Conservation (phyloP, 2,329 filamentous ascomycete species). For the Drechslerella stenobrocha region DNA sequence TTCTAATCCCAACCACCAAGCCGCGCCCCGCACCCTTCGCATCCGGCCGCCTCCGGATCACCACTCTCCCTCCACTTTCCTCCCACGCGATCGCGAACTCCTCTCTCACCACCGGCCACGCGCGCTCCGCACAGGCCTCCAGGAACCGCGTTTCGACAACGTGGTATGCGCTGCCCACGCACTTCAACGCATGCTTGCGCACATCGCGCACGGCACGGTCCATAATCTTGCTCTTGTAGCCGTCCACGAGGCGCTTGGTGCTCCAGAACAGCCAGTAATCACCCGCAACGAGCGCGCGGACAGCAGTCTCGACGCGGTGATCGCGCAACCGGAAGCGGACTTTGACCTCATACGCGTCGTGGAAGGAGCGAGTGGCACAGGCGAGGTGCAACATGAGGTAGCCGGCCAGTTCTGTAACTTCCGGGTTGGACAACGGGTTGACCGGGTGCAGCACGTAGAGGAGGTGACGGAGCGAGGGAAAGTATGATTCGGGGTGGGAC, state of each 20-base stretch:
- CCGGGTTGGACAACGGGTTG: conserved; percentile 69
- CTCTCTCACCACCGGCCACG: conserved; percentile 72
- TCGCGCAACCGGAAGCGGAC: conserved; percentile 67
- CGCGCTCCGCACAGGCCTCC: conserved; percentile 68
- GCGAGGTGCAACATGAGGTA: conserved; percentile 87
- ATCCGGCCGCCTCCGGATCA: conserved; percentile 69
- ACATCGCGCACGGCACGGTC: conserved; percentile 78
- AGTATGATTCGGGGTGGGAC: conserved; percentile 82
- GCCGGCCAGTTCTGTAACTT: conserved; percentile 75
- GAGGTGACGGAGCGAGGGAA: conserved; percentile 80
- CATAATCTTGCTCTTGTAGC: conserved; percentile 76
- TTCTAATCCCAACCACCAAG: conserved; percentile 21
- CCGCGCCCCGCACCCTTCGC: conserved; percentile 56
- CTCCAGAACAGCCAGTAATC: conserved; percentile 81
- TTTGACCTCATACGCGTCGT: conserved; percentile 71
- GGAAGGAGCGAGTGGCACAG: conserved; percentile 76
- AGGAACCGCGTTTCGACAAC: conserved; percentile 70
- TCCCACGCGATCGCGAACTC: conserved; percentile 82
- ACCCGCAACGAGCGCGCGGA: conserved; percentile 74
- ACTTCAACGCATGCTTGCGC: conserved; percentile 77
- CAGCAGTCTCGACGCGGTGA: conserved; percentile 68
- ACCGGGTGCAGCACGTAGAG: conserved; percentile 70
- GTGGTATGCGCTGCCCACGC: conserved; percentile 80
- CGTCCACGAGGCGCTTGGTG: conserved; percentile 72
- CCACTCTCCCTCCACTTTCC: conserved; percentile 66